Conservation (phyloP, 345 rosid genomes). For the Lagerstroemia speciosa region DNA sequence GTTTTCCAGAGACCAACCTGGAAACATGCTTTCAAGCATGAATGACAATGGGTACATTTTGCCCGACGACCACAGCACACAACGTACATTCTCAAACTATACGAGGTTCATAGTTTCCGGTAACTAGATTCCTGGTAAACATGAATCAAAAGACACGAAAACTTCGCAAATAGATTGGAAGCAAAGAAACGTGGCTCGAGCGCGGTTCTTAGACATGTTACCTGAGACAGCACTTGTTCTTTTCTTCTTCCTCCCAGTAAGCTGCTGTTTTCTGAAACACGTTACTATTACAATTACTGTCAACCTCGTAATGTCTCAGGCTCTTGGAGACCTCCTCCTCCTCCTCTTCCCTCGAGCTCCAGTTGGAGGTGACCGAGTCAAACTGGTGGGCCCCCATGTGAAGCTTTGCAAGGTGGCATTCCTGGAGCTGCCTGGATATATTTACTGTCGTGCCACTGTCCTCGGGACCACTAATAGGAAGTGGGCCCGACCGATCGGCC, state of each 20-base stretch:
- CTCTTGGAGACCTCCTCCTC: constrained; percentile 85
- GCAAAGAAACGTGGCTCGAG: background rate
- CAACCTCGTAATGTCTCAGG: constrained; percentile 36
- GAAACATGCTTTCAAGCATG: background rate
- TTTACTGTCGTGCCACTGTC: constrained; percentile 17
- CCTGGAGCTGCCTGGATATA: constrained; percentile 37
- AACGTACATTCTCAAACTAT: background rate
- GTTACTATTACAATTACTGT: background rate
- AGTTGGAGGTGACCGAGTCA: constrained; percentile 50
- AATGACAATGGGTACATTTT: background rate
- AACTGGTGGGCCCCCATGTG: constrained; percentile 35
- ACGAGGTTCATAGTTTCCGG: background rate
- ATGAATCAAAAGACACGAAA: background rate
- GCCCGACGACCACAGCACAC: background rate
- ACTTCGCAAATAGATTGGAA: background rate
- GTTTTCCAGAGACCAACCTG: no score
- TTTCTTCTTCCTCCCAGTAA: constrained; percentile 71
- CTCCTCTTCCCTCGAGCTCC: constrained; percentile 95
- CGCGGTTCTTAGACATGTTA: constrained; percentile 9
- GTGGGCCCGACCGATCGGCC: constrained; percentile 74
- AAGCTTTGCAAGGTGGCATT: constrained; percentile 64
- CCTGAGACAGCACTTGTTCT: constrained; percentile 78
- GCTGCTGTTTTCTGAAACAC: background rate
- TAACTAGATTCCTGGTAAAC: background rate
- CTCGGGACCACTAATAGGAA: constrained; percentile 28